These are phyloP conservation scores for Coriolopsis trogii DNA, from an alignment of 1,284 basidiomycete species.

Conservation along the genomic window DNA sequence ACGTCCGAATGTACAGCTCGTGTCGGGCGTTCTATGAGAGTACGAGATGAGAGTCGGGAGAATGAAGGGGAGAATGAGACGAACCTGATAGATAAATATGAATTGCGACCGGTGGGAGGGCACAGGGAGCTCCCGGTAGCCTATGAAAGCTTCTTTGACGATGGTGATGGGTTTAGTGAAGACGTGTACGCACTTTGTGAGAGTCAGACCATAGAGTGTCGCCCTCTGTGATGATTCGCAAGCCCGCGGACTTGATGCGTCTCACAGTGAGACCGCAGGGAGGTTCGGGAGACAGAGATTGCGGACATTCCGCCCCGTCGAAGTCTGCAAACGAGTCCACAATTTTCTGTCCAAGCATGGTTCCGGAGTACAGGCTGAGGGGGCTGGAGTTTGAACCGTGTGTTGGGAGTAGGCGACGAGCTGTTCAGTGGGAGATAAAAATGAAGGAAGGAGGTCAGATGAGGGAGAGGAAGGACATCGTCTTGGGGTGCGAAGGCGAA, in stretches of 20 bases:
- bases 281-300: constrained; percentile 5
- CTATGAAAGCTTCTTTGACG: constrained; percentile 4
- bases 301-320: constrained; percentile 2
- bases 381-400: background rate
- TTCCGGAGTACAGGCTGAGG: background rate
- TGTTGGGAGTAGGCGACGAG: background rate
- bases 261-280: constrained; percentile 17
- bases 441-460: background rate
- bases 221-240: constrained; percentile 23
- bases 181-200: constrained; percentile 1
- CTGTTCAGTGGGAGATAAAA: no score
- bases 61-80: background rate
- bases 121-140: constrained; percentile 1
- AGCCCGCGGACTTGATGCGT: constrained; percentile 20
- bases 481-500: no score
- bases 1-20: constrained; percentile 32
- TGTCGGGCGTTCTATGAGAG: constrained; percentile 27
- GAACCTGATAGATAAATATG: constrained; percentile 17
- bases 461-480: background rate
- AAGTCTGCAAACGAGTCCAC: constrained; percentile 15
- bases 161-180: background rate
- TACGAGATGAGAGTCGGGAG: background rate
- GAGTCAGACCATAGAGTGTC: constrained; percentile 8
- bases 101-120: constrained; percentile 8
- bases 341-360: constrained; percentile 25